phyloP scores from a whole-genome alignment of 192 early-diverging fungal genomes.

The Coemansia sp. region DNA sequence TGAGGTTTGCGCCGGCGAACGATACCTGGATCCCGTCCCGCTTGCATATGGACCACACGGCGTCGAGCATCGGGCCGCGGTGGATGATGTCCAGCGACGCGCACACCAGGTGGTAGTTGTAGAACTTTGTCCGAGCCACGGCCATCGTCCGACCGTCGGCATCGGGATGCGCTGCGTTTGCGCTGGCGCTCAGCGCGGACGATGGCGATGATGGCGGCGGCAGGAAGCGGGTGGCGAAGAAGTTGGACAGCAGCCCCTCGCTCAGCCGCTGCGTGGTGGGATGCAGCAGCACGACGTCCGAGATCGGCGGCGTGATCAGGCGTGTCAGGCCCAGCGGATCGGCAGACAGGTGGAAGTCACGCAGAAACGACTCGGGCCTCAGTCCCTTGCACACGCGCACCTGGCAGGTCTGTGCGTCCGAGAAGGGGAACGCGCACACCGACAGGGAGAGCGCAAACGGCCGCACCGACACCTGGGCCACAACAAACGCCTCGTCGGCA shows the following conservation, averaged over 20 bases:
- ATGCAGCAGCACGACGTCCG: constrained; percentile 30
- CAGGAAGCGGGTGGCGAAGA: constrained; percentile 24
- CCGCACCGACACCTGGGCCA: constrained; percentile 25
- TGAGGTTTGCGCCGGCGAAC: constrained; percentile 26
- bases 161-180: neutral
- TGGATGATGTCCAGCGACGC: constrained; percentile 32
- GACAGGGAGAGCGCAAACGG: constrained; percentile 28
- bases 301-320: constrained; percentile 32
- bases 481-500: constrained; percentile 34
- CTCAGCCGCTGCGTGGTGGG: constrained; percentile 28
- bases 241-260: constrained; percentile 38
- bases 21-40: constrained; percentile 27
- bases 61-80: constrained; percentile 12
- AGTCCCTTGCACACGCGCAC: constrained; percentile 34
- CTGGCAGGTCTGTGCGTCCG: constrained; percentile 34
- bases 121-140: constrained; percentile 8
- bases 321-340: constrained; percentile 27
- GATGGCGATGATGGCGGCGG: neutral
- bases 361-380: constrained; percentile 28
- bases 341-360: constrained; percentile 29
- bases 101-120: constrained; percentile 28
- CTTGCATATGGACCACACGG: constrained; percentile 25
- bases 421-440: constrained; percentile 33
- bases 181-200: neutral
- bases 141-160: neutral